A percentile compares a stretch with the other conserved stretches of the same genome.
These are phyloP conservation scores for Phaeotremella fagi DNA, from an alignment of 768 basidiomycete genomes.

Conservation along the genomic window DNA sequence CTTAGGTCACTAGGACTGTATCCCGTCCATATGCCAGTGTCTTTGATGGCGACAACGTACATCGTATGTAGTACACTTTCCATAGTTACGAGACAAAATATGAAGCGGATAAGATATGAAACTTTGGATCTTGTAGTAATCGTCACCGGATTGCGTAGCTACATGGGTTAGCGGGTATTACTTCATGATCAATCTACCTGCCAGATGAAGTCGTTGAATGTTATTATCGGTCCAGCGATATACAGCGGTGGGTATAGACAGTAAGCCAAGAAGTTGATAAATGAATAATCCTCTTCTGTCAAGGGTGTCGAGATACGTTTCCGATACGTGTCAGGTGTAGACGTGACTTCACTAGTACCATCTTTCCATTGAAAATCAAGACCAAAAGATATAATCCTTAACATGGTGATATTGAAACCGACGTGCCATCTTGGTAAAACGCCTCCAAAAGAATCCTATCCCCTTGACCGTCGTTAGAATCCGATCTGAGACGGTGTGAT, in stretches of 20 bases:
- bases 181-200: constrained; percentile 61
- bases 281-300: constrained; percentile 59
- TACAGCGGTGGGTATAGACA: constrained; percentile 89
- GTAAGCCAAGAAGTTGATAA: constrained; percentile 72
- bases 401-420: constrained; percentile 91
- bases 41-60: constrained; percentile 96
- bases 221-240: constrained; percentile 91
- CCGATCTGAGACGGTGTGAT: neutral
- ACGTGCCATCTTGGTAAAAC: constrained; percentile 89
- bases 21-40: constrained; percentile 62
- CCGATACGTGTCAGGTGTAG: constrained; percentile 53
- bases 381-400: constrained; percentile 84
- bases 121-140: constrained; percentile 52
- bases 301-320: constrained; percentile 60
- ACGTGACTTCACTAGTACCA: constrained; percentile 33
- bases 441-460: constrained; percentile 53
- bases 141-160: constrained; percentile 61
- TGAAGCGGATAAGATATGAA: constrained; percentile 65
- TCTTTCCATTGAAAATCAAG: constrained; percentile 81
- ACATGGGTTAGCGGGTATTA: too few relatives aligned
- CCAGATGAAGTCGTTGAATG: constrained; percentile 92
- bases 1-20: constrained; percentile 72
- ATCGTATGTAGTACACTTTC: constrained; percentile 88
- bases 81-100: constrained; percentile 71
- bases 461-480: neutral